Conservation (phyloP, 257 asterid genomes). For the Thymus quinquecostatus region DNA sequence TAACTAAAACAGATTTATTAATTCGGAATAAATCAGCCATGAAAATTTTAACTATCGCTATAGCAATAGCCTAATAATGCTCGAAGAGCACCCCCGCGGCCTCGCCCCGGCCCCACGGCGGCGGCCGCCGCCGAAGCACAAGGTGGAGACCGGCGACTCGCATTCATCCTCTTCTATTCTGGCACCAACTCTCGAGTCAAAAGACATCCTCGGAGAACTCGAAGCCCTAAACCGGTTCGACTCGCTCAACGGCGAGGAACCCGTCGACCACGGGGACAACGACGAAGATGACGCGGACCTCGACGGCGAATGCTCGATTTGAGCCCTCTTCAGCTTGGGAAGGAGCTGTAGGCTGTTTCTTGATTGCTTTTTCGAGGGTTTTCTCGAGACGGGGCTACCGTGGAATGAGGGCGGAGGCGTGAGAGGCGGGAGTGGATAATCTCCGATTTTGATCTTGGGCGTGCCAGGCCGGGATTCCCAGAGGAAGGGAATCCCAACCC, state of each 20-base stretch:
- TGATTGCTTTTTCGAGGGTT: conserved; percentile 14
- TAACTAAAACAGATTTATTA: neutral
- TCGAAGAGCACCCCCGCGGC: conserved; percentile 33
- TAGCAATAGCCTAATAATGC: conserved; percentile 34
- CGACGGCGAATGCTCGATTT: conserved; percentile 2
- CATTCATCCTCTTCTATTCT: conserved; percentile 26
- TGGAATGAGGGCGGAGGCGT: conserved; percentile 49
- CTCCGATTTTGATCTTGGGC: conserved; percentile 30
- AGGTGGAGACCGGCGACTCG: conserved; percentile 28
- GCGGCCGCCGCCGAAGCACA: conserved; percentile 29
- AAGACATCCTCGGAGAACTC: conserved; percentile 24
- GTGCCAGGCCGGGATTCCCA: conserved; percentile 51
- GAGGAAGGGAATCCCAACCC: conserved; percentile 35
- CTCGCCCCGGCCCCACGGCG: conserved; percentile 1
- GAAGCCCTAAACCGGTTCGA: neutral
- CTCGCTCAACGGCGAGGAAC: neutral
- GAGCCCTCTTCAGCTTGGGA: conserved; percentile 28
- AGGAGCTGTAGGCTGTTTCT: conserved; percentile 11
- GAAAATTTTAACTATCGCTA: conserved; percentile 3
- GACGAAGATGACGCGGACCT: conserved; percentile 14
- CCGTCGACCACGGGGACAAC: neutral
- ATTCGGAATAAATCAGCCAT: neutral
- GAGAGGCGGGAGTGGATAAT: conserved; percentile 37
- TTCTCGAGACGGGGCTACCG: conserved; percentile 8
- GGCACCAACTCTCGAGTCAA: conserved; percentile 19